These are phyloP conservation scores for Candolleomyces aberdarensis DNA, from an alignment of 768 basidiomycete species.

Conservation along the genomic window DNA sequence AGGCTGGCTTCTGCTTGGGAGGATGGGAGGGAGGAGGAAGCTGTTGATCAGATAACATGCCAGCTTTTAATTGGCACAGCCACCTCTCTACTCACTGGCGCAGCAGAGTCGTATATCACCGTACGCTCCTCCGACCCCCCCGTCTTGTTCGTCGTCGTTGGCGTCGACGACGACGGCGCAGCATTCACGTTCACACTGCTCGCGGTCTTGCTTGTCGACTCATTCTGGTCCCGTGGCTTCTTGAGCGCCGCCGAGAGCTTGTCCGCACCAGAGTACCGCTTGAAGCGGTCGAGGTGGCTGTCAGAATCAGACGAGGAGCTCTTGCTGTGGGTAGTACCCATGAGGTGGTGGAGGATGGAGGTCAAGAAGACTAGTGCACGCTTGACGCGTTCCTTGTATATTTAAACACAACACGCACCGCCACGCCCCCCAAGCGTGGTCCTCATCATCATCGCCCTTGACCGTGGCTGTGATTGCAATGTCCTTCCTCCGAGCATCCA, in stretches of 20 bases:
- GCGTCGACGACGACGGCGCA: not conserved
- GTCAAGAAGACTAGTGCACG: not conserved
- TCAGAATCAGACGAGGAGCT: conserved; percentile 10
- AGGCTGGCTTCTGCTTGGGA: conserved; percentile 1
- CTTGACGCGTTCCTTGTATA: not conserved
- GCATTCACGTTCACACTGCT: not conserved
- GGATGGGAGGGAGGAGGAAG: conserved; percentile 10
- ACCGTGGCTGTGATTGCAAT: not conserved
- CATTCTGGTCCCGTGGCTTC: not conserved
- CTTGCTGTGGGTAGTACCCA: conserved; percentile 32
- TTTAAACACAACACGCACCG: not conserved
- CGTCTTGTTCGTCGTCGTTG: conserved; percentile 7
- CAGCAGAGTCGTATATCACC: conserved; percentile 18
- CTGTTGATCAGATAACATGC: conserved; percentile 11
- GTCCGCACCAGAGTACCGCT: conserved; percentile 21
- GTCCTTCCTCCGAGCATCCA: not conserved
- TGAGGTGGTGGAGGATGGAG: conserved; percentile 10
- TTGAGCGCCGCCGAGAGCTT: conserved; percentile 17
- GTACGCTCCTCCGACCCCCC: conserved; percentile 15
- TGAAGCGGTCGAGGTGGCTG: conserved; percentile 19
- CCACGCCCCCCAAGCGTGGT: conserved; percentile 6
- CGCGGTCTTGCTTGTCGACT: not conserved
- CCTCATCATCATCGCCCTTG: not conserved
- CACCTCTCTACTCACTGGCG: not conserved
- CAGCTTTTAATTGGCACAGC: conserved; percentile 9